Conservation (phyloP, 805 yeast genomes). For the Hanseniaspora valbyensis region DNA sequence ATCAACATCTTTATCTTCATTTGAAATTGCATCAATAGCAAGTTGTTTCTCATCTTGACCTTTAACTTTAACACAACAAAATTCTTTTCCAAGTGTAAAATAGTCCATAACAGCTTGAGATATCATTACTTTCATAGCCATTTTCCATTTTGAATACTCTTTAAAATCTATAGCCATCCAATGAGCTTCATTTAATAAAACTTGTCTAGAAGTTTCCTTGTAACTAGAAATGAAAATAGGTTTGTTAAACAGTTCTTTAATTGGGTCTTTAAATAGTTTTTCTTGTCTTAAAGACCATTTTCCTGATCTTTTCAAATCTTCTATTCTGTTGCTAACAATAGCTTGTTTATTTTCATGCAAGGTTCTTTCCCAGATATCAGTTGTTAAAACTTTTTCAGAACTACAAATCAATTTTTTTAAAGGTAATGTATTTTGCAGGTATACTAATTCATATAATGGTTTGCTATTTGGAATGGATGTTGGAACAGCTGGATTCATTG, state of each 20-base stretch:
- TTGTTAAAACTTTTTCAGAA: slow-evolving; percentile 74
- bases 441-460: slow-evolving; percentile 76
- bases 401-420: slow-evolving; percentile 68
- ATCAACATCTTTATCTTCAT: slow-evolving; percentile 14
- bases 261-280: slow-evolving; percentile 55
- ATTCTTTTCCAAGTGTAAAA: slow-evolving; percentile 62
- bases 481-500: slow-evolving; percentile 43
- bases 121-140: slow-evolving; percentile 56
- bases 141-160: slow-evolving; percentile 58
- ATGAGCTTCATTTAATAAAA: slow-evolving; percentile 60
- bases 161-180: slow-evolving; percentile 75
- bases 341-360: slow-evolving; percentile 83
- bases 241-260: slow-evolving; percentile 10
- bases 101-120: slow-evolving; percentile 68
- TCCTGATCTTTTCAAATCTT: slow-evolving; percentile 74
- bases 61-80: slow-evolving; percentile 41
- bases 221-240: slow-evolving; percentile 20
- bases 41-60: slow-evolving; percentile 15
- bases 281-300: slow-evolving; percentile 92
- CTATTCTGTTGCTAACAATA: slow-evolving; percentile 80
- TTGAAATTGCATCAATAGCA: slow-evolving; percentile 11
- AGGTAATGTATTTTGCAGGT: slow-evolving; percentile 80
- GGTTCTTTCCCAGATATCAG: slow-evolving; percentile 76
- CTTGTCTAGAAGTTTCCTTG: slow-evolving; percentile 57
- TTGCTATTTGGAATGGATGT: slow-evolving; percentile 45